Evolutionary conservation across 345 rosid genomes (phyloP), one percentile per base, ranked within the genome.

Genomic region (Clarkia xantiana): DNA sequence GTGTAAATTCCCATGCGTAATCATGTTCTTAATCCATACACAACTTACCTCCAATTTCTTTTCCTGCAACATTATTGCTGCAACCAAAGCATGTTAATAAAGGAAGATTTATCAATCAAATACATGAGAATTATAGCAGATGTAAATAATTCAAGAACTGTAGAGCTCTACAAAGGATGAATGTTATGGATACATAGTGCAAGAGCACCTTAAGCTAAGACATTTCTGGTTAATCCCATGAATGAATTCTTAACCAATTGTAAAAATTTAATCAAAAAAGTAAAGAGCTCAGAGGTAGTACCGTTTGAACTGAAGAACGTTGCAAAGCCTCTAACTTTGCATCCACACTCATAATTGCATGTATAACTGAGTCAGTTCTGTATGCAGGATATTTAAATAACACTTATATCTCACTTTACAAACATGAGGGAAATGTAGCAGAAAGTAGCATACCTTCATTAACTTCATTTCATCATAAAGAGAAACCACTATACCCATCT

Each of bases 381-480:
- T n/a, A n/a, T n/a, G n/a, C n/a, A n/a, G n/a, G n/a, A n/a, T n/a
- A 42, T 8, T 15, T 11, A 9, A 20, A n/a, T n/a, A n/a, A n/a
- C n/a, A n/a, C n/a, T n/a, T n/a, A n/a, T n/a, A 23, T 22, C 25
- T 22, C 25, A 22, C 25, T 16, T 14, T 11, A 16, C 11, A 34
- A 15, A 7, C 29, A 36, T 9, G 20, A 46, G 4, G 15, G 2
- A 11, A 44, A 18, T 2, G 25, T 20, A 29, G 13, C 10, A 41
- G 53, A 49, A 58, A 52, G 25, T 22, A 0, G 16, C 19, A 15
- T 62, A 81, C 84, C 82, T 71, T 86, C 84, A 86, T 74, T 18
- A 88, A 78, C 67, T 78, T 86, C 96, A 84, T 78, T 60, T 86
- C 96, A 66, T 86, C 96, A n/a, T n/a, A n/a, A 44, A 91, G 93